Percentiles rank a stretch among this genome's conserved stretches.
phyloP scores from a whole-genome alignment of 257 asterid species.

The Rauvolfia tetraphylla region DNA sequence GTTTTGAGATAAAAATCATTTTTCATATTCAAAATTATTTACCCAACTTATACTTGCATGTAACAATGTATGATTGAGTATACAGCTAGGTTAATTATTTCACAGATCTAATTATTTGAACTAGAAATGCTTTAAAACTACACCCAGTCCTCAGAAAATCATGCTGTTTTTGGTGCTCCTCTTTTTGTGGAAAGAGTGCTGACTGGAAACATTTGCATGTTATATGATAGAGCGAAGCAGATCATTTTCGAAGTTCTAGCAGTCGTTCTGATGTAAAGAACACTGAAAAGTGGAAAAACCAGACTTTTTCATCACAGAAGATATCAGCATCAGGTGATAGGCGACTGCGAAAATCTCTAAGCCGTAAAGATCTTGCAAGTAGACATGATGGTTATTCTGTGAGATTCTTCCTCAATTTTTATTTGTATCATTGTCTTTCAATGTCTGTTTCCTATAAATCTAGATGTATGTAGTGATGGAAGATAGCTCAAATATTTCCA shows the following conservation, averaged over 20 bases:
- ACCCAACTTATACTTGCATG: neutral
- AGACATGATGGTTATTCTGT: conserved; percentile 78
- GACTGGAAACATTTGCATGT: neutral
- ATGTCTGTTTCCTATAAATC: neutral
- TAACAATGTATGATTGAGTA: neutral
- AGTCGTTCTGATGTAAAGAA: conserved; percentile 32
- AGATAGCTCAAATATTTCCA: neutral
- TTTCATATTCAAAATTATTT: neutral
- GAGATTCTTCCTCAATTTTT: conserved; percentile 27
- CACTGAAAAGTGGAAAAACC: conserved; percentile 32
- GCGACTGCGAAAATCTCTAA: conserved; percentile 52
- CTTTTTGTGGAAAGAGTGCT: neutral
- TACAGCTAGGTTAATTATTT: neutral
- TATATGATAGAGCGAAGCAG: conserved; percentile 55
- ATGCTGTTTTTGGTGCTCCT: neutral
- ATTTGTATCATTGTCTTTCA: neutral
- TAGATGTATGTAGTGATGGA: neutral
- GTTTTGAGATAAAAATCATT: neutral
- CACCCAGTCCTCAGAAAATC: neutral
- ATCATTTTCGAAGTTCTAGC: conserved; percentile 43
- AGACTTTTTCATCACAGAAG: conserved; percentile 26
- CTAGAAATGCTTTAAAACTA: neutral
- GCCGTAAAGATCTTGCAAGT: conserved; percentile 48
- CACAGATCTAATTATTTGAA: neutral
- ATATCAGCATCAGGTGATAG: conserved; percentile 41